Base-by-base conservation (phyloP, 768 basidiomycete genomes). In the Pluteus cervinus region DNA sequence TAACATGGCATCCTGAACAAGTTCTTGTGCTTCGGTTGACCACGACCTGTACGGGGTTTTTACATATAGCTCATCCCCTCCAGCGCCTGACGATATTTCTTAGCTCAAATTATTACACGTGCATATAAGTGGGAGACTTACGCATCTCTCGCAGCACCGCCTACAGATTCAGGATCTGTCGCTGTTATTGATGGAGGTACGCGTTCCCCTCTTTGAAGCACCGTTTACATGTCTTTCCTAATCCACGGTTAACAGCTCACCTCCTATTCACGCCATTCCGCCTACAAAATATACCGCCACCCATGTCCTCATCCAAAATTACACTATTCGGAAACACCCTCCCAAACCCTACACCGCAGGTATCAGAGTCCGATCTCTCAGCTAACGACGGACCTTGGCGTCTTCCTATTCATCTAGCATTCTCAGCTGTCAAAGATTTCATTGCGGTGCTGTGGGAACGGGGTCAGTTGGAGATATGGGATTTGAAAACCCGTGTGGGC, bases 211-310 rank as follows among this genome's bases (percentile, higher is more conserved):
- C 15, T 14, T 34, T 31, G 11, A 6, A 28, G 29, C 11, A 36
- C 17, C 41, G 24, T 23, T 31, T 33, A 25, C 36, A 29, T 12
- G n/a, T 29, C 37, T 35, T 32, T 33, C 12, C 7, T 20, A 14
- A 20, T n/a, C n/a, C n/a, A n/a, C n/a, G n/a, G n/a, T 23, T 12
- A 18, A 29, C 55, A 94, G 92, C 76, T 2, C 67, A 65, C 15
- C 62, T 89, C 39, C 74, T 93, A 3, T 65, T 99, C 26, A 99
- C 94, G 2, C 87, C 96, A 11, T 98, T 98, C 71, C 76, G 92
- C 26, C 75, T 78, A 1, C 88, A 94, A 61, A 97, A 96, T 53
- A 75, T 94, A 4, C 96, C 94, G n/a, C 96, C 96, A n/a, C 96
- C 96, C 0, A 93, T 96, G 90, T 86, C 81, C 1, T 82, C 89